Percentiles rank a stretch among this genome's conserved stretches.
Evolutionary conservation across 768 basidiomycete genomes (phyloP).

Genomic region (Mycena maculata): DNA sequence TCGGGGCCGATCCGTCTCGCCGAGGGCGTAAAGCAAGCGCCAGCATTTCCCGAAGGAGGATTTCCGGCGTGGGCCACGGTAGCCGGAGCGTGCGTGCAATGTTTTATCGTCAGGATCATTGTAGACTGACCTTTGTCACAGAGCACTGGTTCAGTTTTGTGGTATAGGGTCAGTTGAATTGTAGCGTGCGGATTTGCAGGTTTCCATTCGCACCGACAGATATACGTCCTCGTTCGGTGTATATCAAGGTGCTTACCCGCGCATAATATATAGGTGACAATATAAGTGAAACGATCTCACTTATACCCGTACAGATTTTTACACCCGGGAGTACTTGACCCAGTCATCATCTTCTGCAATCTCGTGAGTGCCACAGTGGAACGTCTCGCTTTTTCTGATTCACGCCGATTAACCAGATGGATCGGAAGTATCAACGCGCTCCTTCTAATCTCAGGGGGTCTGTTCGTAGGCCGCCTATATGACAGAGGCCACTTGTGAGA

Average conservation of each 20-base stretch:
- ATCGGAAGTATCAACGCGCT: neutral
- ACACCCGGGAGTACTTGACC: neutral
- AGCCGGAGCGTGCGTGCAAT: too few species aligned
- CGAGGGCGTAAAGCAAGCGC: too few species aligned
- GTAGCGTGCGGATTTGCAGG: neutral
- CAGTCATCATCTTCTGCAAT: neutral
- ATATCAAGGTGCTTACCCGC: neutral
- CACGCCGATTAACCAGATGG: neutral
- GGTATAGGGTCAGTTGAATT: neutral
- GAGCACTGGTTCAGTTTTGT: neutral
- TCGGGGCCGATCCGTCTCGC: too few species aligned
- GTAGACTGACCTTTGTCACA: neutral
- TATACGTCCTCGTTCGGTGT: conserved; percentile 2
- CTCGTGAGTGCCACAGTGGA: neutral
- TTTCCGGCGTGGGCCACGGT: too few species aligned
- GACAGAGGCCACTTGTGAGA: neutral
- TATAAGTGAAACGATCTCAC: too few species aligned
- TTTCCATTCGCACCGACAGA: neutral
- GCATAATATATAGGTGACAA: too few species aligned
- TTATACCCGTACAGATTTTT: neutral
- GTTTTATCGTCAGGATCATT: too few species aligned
- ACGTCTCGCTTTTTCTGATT: neutral
- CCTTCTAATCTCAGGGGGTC: neutral
- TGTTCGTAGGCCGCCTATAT: neutral
- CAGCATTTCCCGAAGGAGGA: too few species aligned